phyloP scores from a whole-genome alignment of 495 filamentous ascomycete species.

The Aspergillus coremiiformis region DNA sequence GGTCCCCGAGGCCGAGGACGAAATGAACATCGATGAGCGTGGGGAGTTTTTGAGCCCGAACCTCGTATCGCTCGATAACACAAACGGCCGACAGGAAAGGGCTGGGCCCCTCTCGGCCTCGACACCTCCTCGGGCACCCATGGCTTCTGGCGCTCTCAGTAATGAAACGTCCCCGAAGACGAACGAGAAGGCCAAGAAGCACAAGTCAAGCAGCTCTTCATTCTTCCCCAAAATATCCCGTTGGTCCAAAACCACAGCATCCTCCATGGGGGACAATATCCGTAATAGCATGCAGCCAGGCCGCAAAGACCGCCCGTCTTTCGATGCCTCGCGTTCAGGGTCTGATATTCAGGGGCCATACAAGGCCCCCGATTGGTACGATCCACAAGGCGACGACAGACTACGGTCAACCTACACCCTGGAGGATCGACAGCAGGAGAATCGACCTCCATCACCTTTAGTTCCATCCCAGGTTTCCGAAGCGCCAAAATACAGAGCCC shows the following conservation, averaged over 20 bases:
- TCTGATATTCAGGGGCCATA: constrained; percentile 55
- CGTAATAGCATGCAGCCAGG: constrained; percentile 44
- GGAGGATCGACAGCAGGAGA: constrained; percentile 40
- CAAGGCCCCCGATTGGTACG: constrained; percentile 56
- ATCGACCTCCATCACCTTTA: constrained; percentile 53
- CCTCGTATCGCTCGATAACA: constrained; percentile 25
- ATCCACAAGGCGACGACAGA: constrained; percentile 62
- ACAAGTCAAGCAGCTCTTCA: constrained; percentile 82
- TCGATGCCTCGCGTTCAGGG: constrained; percentile 60
- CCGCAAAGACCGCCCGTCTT: constrained; percentile 46
- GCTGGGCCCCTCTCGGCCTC: constrained; percentile 59
- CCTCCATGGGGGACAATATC: constrained; percentile 54
- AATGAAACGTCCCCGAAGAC: constrained; percentile 70
- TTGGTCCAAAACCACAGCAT: constrained; percentile 94
- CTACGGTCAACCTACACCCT: constrained; percentile 60
- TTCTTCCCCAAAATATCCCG: constrained; percentile 91
- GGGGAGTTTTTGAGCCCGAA: constrained; percentile 44
- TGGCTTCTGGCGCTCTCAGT: constrained; percentile 51
- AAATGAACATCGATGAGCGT: constrained; percentile 51
- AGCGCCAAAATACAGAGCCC: constrained; percentile 83
- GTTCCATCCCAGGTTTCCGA: constrained; percentile 62
- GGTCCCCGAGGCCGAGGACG: constrained; percentile 72
- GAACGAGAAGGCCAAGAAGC: constrained; percentile 74
- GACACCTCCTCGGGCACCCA: constrained; percentile 61
- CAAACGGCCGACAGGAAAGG: constrained; percentile 34